Evolutionary conservation across 495 filamentous ascomycete genomes (phyloP), one percentile per base, ranked within the genome.

Genomic region (Tuber calosporum): DNA sequence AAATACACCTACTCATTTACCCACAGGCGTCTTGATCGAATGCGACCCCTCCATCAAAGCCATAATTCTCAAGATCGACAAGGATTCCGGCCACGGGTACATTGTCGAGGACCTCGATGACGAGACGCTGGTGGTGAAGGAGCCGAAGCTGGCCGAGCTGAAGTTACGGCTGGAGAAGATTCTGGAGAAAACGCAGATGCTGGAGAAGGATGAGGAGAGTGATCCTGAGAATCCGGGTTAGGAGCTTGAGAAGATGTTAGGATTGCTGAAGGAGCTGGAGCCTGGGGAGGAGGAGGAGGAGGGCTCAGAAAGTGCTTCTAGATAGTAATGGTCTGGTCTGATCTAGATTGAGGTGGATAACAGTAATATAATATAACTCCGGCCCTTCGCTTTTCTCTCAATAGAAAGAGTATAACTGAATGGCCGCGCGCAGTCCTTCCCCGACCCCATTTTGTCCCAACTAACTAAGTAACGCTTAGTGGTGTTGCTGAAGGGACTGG

Each of bases 41-140:
- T 78, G 76, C 71, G 79, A 81, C 67, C 89, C 90, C 7, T 90
- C 89, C 66, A 91, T 92, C 83, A 92, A 91, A 82, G 89, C 90
- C 53, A 91, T 92, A 81, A 88, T 92, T 77, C 84, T 88, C 53
- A 90, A 90, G 74, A 91, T 92, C 83, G 89, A 92, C 76, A 84
- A 86, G 71, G 86, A 89, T 73, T 74, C 80, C 43, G 82, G 84
- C 73, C 88, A 91, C 79, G 89, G 90, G 75, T 91, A 90, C 80
- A 91, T 92, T 72, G 87, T 92, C 73, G 78, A 81, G 72, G 84
- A 87, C 67, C 83, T 87, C 30, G 85, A 87, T 72, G 85, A 86
- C 66, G 81, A 84, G 73, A 84, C 84, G 39, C 75, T 85, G 2
- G 78, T 87, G 3, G 81, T 87, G 48, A 87, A 87, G 74, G 82